Evolutionary conservation across 83 land plant species (phyloP).

Genomic region (Isoetes engelmannii): DNA sequence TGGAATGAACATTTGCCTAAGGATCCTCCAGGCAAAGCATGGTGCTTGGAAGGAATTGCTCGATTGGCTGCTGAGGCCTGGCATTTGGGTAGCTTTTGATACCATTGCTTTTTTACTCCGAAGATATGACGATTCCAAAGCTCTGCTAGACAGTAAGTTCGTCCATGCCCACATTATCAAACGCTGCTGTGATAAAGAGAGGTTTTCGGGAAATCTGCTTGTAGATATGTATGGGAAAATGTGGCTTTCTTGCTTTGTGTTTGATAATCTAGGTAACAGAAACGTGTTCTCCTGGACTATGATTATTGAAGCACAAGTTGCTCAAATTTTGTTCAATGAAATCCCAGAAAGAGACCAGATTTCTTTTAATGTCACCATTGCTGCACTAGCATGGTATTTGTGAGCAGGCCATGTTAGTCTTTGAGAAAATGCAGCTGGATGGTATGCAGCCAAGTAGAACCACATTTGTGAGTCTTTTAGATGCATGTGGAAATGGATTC

Average conservation of each 20-base stretch:
- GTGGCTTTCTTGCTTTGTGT: neutral
- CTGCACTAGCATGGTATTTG: neutral
- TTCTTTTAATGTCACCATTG: neutral
- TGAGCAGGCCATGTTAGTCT: neutral
- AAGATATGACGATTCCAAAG: neutral
- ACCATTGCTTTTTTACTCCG: neutral
- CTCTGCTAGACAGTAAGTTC: neutral
- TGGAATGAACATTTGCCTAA: too few species aligned
- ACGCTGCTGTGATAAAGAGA: neutral
- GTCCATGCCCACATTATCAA: constrained; percentile 1
- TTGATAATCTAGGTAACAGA: neutral
- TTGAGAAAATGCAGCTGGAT: neutral
- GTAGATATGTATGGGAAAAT: neutral
- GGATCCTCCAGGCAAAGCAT: too few species aligned
- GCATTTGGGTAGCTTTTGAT: neutral
- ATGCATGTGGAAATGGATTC: neutral
- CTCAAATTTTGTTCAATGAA: neutral
- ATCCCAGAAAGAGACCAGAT: neutral
- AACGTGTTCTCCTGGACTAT: constrained; percentile 8
- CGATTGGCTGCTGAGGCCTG: too few species aligned
- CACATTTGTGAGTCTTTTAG: neutral
- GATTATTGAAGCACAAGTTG: neutral
- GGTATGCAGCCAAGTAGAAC: neutral
- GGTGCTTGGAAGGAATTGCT: too few species aligned
- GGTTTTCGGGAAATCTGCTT: neutral